Conservation (phyloP, 2,329 filamentous ascomycete genomes). For the Diaporthe eres region DNA sequence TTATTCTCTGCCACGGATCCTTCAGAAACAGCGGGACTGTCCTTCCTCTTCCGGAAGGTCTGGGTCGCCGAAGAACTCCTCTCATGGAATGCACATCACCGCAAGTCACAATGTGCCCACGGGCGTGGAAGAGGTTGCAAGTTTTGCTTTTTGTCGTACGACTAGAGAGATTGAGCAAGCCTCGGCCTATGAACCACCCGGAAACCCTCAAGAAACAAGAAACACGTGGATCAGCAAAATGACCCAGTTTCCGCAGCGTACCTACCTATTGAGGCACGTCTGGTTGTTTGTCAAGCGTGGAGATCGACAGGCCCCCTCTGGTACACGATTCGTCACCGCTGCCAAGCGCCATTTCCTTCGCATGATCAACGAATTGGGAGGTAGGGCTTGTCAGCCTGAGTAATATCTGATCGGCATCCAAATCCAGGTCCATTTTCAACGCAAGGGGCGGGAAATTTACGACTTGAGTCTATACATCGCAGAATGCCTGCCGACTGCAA, state of each 20-base stretch:
- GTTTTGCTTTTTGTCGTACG: neutral
- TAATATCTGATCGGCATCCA: neutral
- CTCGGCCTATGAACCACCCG: neutral
- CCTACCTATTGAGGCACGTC: neutral
- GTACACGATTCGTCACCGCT: conserved; percentile 13
- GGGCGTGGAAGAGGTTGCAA: neutral
- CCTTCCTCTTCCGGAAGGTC: neutral
- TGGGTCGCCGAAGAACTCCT: neutral
- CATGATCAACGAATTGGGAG: neutral
- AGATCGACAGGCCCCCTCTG: neutral
- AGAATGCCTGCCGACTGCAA: neutral
- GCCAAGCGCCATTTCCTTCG: neutral
- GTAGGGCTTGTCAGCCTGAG: neutral
- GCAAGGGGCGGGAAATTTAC: neutral
- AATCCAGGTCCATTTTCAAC: neutral
- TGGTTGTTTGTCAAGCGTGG: neutral
- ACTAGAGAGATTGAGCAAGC: neutral
- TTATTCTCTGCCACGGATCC: neutral
- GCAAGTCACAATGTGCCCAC: neutral
- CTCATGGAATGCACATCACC: neutral
- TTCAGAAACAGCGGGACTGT: neutral
- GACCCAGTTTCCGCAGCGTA: no score
- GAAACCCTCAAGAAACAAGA: no score
- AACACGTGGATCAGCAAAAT: neutral
- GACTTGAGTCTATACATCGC: neutral